Conservation (phyloP, 1,284 basidiomycete species). For the Trametes versicolor region DNA sequence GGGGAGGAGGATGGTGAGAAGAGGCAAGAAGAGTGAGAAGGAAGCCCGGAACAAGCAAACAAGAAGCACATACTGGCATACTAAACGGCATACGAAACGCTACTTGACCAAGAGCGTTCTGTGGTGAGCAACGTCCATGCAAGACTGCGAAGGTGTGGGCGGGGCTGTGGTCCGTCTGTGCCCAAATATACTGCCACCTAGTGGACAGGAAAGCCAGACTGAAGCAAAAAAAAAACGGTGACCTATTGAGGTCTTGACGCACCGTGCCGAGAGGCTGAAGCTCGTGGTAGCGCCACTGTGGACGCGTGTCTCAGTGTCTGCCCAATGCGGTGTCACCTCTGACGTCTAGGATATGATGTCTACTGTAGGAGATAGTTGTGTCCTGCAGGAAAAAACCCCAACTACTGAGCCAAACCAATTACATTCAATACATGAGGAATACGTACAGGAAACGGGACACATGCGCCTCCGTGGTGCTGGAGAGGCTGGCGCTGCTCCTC, state of each 20-base stretch:
- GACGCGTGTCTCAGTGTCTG: background rate
- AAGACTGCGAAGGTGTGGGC: too few species aligned
- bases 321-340: background rate
- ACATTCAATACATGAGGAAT: background rate
- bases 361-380: background rate
- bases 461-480: background rate
- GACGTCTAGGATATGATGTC: background rate
- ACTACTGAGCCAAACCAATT: background rate
- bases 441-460: background rate
- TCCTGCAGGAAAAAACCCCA: background rate
- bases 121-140: too few species aligned
- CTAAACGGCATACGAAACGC: too few species aligned
- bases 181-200: background rate
- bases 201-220: background rate
- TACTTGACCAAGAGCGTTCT: background rate
- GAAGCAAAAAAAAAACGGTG: background rate
- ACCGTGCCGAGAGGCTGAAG: constrained; percentile 1
- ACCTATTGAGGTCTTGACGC: constrained; percentile 11
- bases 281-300: background rate
- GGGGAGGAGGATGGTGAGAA: too few species aligned
- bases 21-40: too few species aligned
- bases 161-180: background rate
- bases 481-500: background rate
- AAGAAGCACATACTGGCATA: too few species aligned
- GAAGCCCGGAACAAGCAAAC: too few species aligned